A percentile compares a stretch with the other conserved stretches of the same genome.
These are phyloP conservation scores for Wickerhamomyces sp. DNA, from an alignment of 1,139 yeast species.

Conservation along the genomic window DNA sequence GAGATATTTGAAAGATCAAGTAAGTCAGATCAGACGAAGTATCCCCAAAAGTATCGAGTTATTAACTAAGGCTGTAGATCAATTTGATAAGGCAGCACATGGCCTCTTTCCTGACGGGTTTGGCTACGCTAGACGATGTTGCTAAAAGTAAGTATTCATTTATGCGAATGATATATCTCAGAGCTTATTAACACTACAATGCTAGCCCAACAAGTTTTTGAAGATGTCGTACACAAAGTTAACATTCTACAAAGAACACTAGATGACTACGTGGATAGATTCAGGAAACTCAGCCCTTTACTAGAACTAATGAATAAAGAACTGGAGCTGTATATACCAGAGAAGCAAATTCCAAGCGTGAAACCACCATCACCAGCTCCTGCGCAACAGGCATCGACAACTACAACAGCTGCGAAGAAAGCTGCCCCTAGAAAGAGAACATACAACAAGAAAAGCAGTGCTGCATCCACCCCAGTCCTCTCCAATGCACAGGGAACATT, in stretches of 20 bases:
- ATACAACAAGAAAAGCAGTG: conserved; percentile 16
- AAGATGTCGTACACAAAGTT: conserved; percentile 19
- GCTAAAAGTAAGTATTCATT: conserved; percentile 22
- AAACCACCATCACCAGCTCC: conserved; percentile 10
- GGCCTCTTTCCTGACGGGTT: conserved; percentile 18
- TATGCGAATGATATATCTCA: too few species aligned
- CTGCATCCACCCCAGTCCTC: conserved; percentile 11
- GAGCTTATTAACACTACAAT: not conserved
- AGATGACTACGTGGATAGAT: conserved; percentile 23
- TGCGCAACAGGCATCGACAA: conserved; percentile 1
- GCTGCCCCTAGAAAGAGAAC: conserved; percentile 16
- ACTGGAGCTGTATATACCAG: conserved; percentile 14
- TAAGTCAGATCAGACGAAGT: too few species aligned
- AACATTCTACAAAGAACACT: conserved; percentile 17
- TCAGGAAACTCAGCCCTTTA: conserved; percentile 21
- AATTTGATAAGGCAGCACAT: conserved; percentile 23
- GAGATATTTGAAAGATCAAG: conserved; percentile 26
- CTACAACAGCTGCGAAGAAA: conserved; percentile 8
- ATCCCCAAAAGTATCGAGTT: too few species aligned
- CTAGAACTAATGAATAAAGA: conserved; percentile 19
- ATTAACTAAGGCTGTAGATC: too few species aligned
- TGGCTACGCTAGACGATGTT: conserved; percentile 14
- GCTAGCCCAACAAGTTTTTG: conserved; percentile 21
- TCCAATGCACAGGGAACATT: not conserved
- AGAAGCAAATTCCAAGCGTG: conserved; percentile 18